Base-by-base conservation (phyloP, 495 filamentous ascomycete genomes). In the Xylaria scruposa region DNA sequence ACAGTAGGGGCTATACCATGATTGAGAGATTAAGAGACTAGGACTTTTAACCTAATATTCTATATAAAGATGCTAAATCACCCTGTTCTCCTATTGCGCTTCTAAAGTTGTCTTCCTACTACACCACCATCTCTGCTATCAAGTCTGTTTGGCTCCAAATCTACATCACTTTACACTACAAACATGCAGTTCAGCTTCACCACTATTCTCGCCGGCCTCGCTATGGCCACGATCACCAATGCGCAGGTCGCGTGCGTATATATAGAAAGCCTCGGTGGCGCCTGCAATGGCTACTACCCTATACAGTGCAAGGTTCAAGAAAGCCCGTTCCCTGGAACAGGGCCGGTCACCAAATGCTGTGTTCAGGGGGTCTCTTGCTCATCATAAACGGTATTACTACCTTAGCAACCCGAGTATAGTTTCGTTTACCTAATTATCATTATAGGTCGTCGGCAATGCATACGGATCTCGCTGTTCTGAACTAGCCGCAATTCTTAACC, bases 181-280 rank as follows among this genome's bases (percentile, higher is more conserved):
- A 68, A 68, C 51, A 68, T 68, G 66, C 51, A 68, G 49, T 68
- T 68, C 66, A 68, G 49, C 66, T 58, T 68, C 66, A 56, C 56
- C 49, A 68, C 51, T 17, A 44, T 58, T 42, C 26, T 68, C 66
- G 51, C 56, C 66, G 66, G 36, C 66, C 66, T 68, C 36, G 56
- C 66, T 44, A 68, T 58, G 66, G 66, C 66, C 17, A 68, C 51
- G 51, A 42, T 51, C 44, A 51, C 24, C 62, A 26, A 65, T 1
- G 62, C 62, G 42, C 62, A 65, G 42, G 12, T 1, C 38, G 62
- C 44, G 15, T 65, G 62, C 44, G 62, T 47, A 31, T 65, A 65
- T 42, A 65, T 58, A 68, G 56, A 68, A 56, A 58, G 47, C 66
- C 51, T 56, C 66, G 66, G 66, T 31, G 66, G 66, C 66, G 66